Conservation (phyloP, 345 rosid genomes). For the Brassica rapa region DNA sequence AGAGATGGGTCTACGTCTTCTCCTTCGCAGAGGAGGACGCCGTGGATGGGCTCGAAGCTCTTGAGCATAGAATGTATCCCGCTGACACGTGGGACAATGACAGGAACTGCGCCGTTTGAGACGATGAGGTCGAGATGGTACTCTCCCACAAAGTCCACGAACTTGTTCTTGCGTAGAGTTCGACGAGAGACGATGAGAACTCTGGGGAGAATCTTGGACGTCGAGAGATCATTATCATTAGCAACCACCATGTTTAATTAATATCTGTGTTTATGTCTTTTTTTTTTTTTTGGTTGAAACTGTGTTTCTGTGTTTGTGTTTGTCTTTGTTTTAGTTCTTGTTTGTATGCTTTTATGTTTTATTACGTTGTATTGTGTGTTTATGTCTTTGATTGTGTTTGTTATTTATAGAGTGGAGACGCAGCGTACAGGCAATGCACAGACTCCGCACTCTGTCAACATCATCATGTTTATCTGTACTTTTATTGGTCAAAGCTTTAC, state of each 20-base stretch:
- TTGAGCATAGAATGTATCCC: conserved; percentile 56
- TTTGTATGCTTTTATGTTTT: neutral
- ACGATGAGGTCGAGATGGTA: conserved; percentile 72
- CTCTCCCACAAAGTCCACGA: conserved; percentile 66
- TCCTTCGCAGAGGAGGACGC: conserved; percentile 74
- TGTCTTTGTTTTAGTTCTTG: neutral
- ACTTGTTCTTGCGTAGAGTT: conserved; percentile 61
- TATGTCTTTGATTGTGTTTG: neutral
- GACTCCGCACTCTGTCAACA: neutral
- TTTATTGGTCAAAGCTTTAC: conserved; percentile 28
- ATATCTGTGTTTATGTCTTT: neutral
- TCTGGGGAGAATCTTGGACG: conserved; percentile 48
- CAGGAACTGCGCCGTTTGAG: conserved; percentile 60
- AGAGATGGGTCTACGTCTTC: conserved; percentile 71
- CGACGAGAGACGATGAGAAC: conserved; percentile 64
- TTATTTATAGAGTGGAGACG: conserved; percentile 33
- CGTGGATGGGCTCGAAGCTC: conserved; percentile 70
- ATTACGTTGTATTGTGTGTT: neutral
- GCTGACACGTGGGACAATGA: conserved; percentile 62
- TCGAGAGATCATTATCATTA: conserved; percentile 41
- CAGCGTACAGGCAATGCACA: conserved; percentile 17
- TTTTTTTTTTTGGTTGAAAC: no score
- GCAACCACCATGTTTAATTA: conserved; percentile 29
- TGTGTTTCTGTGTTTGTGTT: neutral
- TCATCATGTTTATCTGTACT: conserved; percentile 7